Evolutionary conservation across 148 eudicot genomes (phyloP).

Genomic region (Chenopodium berlandieri): DNA sequence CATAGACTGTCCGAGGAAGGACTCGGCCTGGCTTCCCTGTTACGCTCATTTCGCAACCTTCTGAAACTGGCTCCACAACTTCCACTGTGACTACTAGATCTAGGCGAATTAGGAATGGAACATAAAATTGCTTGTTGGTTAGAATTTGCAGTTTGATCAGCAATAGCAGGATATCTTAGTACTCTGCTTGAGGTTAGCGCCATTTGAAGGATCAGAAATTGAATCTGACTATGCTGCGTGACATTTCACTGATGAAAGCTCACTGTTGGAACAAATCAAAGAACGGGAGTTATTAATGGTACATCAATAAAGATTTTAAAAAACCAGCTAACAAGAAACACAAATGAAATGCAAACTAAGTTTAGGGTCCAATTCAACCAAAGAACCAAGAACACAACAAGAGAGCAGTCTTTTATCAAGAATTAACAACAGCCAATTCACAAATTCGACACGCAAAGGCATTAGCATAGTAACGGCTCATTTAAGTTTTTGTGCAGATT

Average conservation of each 20-base stretch:
- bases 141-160: constrained; percentile 34
- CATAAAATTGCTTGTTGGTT: constrained; percentile 43
- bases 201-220: constrained; percentile 26
- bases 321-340: background rate
- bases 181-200: constrained; percentile 32
- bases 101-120: constrained; percentile 47
- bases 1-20: constrained; percentile 33
- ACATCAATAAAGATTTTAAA: background rate
- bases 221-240: constrained; percentile 17
- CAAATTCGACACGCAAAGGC: background rate
- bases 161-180: constrained; percentile 28
- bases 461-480: background rate
- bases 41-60: constrained; percentile 38
- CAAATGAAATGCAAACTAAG: background rate
- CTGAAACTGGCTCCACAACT: constrained; percentile 39
- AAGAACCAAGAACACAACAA: background rate
- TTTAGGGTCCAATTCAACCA: background rate
- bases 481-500: background rate
- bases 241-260: constrained; percentile 13
- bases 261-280: constrained; percentile 13
- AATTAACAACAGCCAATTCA: background rate
- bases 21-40: constrained; percentile 34
- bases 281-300: background rate
- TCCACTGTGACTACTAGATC: constrained; percentile 33
- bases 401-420: background rate